Conservation (phyloP, 192 early-diverging fungal species). For the Entrophospora sp. region DNA sequence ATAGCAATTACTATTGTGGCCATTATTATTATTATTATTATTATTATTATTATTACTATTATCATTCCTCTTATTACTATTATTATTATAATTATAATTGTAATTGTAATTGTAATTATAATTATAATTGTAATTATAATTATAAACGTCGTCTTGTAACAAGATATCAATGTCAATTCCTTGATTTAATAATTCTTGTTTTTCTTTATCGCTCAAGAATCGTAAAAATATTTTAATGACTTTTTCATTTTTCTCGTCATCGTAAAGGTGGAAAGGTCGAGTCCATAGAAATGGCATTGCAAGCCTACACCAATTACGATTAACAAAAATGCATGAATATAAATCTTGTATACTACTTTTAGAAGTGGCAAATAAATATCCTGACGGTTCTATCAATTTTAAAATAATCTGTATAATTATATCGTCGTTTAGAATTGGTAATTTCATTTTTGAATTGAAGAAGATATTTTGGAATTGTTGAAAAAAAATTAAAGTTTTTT, state of each 20-base stretch:
- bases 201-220: neutral
- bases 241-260: neutral
- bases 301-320: neutral
- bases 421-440: no score
- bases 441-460: no score
- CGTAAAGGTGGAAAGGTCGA: neutral
- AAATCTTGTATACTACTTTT: neutral
- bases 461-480: no score
- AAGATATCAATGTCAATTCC: neutral
- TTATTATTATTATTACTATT: no score
- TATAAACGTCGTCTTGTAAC: neutral
- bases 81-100: neutral
- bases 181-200: neutral
- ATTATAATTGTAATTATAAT: neutral
- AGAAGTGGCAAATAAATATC: no score
- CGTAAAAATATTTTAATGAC: neutral
- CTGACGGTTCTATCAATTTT: no score
- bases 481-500: no score
- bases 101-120: neutral
- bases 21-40: no score
- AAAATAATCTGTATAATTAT: no score
- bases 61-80: no score
- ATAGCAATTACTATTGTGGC: no score
- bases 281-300: neutral
- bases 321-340: neutral